Conservation (phyloP, 2,329 filamentous ascomycete genomes). For the Beauveria scarabaeidicola region DNA sequence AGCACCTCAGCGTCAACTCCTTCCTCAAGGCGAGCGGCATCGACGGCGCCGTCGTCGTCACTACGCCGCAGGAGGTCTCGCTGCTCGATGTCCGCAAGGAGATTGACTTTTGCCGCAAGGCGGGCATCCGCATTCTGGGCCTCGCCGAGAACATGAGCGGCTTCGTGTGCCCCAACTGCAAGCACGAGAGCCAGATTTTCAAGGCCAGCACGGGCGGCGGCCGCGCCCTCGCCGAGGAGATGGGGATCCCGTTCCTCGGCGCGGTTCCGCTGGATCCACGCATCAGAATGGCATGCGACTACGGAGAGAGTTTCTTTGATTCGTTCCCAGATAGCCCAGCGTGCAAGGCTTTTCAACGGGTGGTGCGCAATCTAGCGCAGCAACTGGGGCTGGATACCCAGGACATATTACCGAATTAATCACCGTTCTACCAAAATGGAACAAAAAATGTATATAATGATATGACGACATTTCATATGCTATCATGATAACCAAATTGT, state of each 20-base stretch:
- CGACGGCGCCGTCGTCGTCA: conserved; percentile 86
- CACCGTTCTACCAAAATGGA: conserved; percentile 10
- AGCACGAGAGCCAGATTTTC: conserved; percentile 77
- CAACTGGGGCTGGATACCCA: conserved; percentile 57
- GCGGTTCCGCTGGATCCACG: conserved; percentile 85
- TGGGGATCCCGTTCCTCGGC: conserved; percentile 80
- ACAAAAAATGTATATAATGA: conserved; percentile 13
- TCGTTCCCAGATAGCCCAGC: conserved; percentile 89
- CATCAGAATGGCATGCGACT: conserved; percentile 95
- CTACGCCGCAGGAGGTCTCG: conserved; percentile 89
- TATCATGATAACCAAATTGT: background rate
- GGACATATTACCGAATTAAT: conserved; percentile 38
- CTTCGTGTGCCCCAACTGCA: conserved; percentile 92
- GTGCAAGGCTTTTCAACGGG: conserved; percentile 68
- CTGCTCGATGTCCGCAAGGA: conserved; percentile 93
- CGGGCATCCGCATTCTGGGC: conserved; percentile 78
- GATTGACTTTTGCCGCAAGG: conserved; percentile 95
- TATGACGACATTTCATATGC: conserved; percentile 5
- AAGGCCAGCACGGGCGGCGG: conserved; percentile 85
- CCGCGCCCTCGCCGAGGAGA: conserved; percentile 69
- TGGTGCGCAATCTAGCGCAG: conserved; percentile 64
- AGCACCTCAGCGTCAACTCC: conserved; percentile 89
- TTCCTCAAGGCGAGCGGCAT: conserved; percentile 87
- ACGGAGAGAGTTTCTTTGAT: conserved; percentile 94
- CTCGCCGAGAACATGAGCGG: conserved; percentile 97